These are phyloP conservation scores for Zopfia rhizophila DNA, from an alignment of 2,329 filamentous ascomycete species.

Conservation along the genomic window DNA sequence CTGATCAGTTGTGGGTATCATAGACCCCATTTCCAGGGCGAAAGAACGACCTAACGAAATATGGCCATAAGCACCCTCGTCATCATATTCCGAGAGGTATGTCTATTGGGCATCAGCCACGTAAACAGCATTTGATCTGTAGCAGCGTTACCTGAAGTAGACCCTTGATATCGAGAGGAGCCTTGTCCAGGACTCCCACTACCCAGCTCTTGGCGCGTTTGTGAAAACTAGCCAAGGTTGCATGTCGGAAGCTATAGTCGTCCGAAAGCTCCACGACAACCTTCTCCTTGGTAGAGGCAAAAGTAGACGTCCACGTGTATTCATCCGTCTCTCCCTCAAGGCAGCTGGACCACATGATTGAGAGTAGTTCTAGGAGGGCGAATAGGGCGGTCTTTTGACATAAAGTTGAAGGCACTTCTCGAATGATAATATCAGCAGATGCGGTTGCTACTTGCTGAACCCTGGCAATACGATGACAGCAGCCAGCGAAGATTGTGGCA, in stretches of 20 bases:
- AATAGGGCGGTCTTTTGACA: slow-evolving; percentile 93
- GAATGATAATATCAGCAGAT: slow-evolving; percentile 87
- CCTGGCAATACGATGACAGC: slow-evolving; percentile 91
- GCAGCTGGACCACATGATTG: slow-evolving; percentile 94
- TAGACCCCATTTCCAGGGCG: slow-evolving; percentile 88
- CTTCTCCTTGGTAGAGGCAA: slow-evolving; percentile 78
- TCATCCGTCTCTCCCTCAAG: slow-evolving; percentile 93
- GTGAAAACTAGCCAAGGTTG: slow-evolving; percentile 81
- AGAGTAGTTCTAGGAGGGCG: slow-evolving; percentile 88
- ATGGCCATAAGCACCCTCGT: slow-evolving; percentile 90
- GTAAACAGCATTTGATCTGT: background rate
- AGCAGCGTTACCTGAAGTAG: slow-evolving; percentile 69
- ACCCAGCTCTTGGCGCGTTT: slow-evolving; percentile 84
- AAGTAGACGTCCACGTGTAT: slow-evolving; percentile 86
- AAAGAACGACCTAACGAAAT: slow-evolving; percentile 94
- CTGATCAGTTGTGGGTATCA: slow-evolving; percentile 87
- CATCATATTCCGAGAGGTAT: slow-evolving; percentile 93
- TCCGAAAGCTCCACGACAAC: slow-evolving; percentile 93
- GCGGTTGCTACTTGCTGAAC: slow-evolving; percentile 87
- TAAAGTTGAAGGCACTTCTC: slow-evolving; percentile 84
- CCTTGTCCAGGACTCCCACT: slow-evolving; percentile 79
- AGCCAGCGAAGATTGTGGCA: slow-evolving; percentile 83
- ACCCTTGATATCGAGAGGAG: slow-evolving; percentile 93
- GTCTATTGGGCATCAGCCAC: slow-evolving; percentile 65
- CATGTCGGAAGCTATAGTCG: slow-evolving; percentile 83